Evolutionary conservation across 345 rosid species (phyloP), one percentile per base, ranked within the genome.

Genomic region (Populus nigra): DNA sequence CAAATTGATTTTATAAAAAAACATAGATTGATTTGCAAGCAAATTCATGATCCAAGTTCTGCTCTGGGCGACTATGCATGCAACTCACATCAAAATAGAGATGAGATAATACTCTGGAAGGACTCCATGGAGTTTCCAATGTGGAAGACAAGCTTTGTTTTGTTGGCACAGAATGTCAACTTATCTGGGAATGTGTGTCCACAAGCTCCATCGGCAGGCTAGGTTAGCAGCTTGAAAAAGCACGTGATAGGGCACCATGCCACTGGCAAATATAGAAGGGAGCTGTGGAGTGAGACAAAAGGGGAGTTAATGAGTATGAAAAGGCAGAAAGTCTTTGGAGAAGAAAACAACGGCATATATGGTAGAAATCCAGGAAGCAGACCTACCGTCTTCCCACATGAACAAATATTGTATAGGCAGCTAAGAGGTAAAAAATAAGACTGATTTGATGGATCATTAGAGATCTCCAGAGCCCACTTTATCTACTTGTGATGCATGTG

Each of bases 401-500:
- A 33, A 33, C 36, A 33, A 33, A 4, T 33, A 33, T 4, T 4
- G 36, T 33, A 4, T 0, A 33, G 36, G 36, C 36, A 4, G 36
- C 36, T 50, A 3, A 29, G 36, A 59, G 41, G 5, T 75, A 27
- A 70, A 78, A 66, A 33, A 63, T 16, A 20, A 22, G 25, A 68
- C 2, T 73, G 90, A 86, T 80, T 76, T 83, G 90, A 84, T 75
- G 49, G 77, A 76, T 78, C 84, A 77, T 39, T 67, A 68, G 11
- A 45, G 27, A 27, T 66, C 69, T 29, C 43, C 39, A 17, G 7
- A 33, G 43, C 69, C 39, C 11, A 18, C 12, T 65, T 65, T 63
- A 25, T 63, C 9, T 2, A 13, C 47, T 43, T 10, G 47, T 11
- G 0, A 43, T 43, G 11, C 12, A 8, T 43, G 47, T 43, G 47